Evolutionary conservation across 2,329 filamentous ascomycete genomes (phyloP).

Genomic region (Calonectria henricotiae): DNA sequence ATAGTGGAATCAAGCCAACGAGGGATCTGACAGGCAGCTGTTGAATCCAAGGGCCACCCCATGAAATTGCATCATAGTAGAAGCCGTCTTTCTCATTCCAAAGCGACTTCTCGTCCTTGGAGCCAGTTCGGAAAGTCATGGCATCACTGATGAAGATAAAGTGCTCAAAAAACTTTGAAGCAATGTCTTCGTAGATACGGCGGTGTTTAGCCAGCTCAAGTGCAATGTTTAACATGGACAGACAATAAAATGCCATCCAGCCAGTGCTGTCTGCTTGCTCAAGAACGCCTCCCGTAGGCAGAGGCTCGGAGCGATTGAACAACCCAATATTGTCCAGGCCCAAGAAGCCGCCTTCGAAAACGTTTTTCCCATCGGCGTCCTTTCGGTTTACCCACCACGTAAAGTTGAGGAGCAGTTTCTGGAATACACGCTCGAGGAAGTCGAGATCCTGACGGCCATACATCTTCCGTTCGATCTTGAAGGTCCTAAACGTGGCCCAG

Average conservation of each 20-base stretch:
- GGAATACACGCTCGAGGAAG: slow-evolving; percentile 96
- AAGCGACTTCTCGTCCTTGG: slow-evolving; percentile 83
- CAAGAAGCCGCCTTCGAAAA: slow-evolving; percentile 96
- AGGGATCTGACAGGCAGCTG: slow-evolving; percentile 93
- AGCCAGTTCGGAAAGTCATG: slow-evolving; percentile 86
- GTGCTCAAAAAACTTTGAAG: slow-evolving; percentile 98
- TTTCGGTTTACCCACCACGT: slow-evolving; percentile 99
- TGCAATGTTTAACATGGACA: slow-evolving; percentile 97
- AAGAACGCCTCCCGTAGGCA: slow-evolving; percentile 92
- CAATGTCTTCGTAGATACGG: slow-evolving; percentile 95
- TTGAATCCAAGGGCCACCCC: slow-evolving; percentile 93
- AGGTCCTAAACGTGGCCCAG: slow-evolving; percentile 94
- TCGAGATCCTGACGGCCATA: slow-evolving; percentile 96
- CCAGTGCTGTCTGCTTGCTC: slow-evolving; percentile 98
- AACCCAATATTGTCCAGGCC: slow-evolving; percentile 97
- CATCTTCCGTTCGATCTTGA: slow-evolving; percentile 98
- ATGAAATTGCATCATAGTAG: slow-evolving; percentile 98
- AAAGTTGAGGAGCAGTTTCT: slow-evolving; percentile 95
- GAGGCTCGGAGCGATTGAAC: slow-evolving; percentile 95
- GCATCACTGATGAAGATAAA: slow-evolving; percentile 98
- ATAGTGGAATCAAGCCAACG: slow-evolving; percentile 93
- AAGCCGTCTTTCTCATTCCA: slow-evolving; percentile 99
- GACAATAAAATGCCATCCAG: slow-evolving; percentile 98
- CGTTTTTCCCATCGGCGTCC: slow-evolving; percentile 93
- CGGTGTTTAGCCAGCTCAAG: slow-evolving; percentile 96